Percentiles rank a stretch among this genome's conserved stretches.
phyloP scores from a whole-genome alignment of 2,329 filamentous ascomycete species.

The Thielaviopsis euricoi region DNA sequence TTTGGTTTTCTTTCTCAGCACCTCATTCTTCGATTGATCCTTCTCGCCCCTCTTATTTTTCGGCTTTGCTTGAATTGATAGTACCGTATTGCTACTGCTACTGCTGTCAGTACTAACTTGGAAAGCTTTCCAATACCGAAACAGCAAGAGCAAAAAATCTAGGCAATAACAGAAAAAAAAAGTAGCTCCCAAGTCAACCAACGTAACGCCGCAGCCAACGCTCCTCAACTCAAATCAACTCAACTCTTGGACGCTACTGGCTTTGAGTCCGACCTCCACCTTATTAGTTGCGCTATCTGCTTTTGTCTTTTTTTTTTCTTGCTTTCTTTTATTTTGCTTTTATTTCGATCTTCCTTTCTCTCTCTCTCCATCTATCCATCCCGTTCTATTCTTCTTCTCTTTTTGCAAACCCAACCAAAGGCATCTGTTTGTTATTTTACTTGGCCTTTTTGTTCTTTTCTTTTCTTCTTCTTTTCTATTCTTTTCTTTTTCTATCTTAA shows the following conservation, averaged over 20 bases:
- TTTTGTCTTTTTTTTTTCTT: slow-evolving; percentile 4
- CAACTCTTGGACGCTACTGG: slow-evolving; percentile 4
- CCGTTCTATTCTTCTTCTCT: no score
- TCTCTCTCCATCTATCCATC: no score
- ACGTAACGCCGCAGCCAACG: background rate
- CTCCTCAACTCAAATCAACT: background rate
- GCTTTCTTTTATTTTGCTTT: slow-evolving; percentile 8
- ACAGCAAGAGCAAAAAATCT: no score
- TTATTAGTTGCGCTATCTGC: background rate
- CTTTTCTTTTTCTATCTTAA: background rate
- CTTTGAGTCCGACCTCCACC: background rate
- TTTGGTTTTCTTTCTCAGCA: background rate
- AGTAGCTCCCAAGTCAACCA: background rate
- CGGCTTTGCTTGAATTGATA: background rate
- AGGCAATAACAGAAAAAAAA: no score
- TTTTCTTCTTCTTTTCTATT: background rate
- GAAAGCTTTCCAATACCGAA: background rate
- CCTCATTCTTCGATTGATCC: slow-evolving; percentile 6
- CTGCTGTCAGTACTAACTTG: no score
- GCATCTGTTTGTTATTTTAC: background rate
- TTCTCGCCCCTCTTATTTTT: slow-evolving; percentile 6
- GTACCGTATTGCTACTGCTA: no score
- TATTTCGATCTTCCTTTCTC: background rate
- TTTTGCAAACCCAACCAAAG: background rate
- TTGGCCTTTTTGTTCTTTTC: background rate